Evolutionary conservation across 2,329 filamentous ascomycete genomes (phyloP).

Genomic region (Cladosporium sp.): DNA sequence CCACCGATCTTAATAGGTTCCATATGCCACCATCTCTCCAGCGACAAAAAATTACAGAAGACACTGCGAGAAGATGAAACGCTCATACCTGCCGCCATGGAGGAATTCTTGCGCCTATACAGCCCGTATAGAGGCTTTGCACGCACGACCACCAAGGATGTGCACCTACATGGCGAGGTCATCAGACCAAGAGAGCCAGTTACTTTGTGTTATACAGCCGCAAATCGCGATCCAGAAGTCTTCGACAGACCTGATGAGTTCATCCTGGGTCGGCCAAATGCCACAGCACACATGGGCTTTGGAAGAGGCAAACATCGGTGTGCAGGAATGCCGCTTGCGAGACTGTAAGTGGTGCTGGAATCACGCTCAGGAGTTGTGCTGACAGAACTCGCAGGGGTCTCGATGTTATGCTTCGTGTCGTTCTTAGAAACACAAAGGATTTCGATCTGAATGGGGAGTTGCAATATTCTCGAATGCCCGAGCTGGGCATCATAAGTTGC

Average conservation of each 20-base stretch:
- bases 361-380: not conserved
- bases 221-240: not conserved
- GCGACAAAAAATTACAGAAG: not conserved
- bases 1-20: not conserved
- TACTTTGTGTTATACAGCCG: not conserved
- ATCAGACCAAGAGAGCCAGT: not conserved
- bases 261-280: not conserved
- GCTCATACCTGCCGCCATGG: not conserved
- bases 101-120: not conserved
- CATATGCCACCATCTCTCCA: not conserved
- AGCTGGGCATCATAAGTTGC: not conserved
- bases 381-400: not conserved
- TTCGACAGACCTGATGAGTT: not conserved
- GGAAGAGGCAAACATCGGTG: constrained; percentile 3
- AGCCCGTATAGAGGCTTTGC: constrained; percentile 2
- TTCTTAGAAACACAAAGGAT: not conserved
- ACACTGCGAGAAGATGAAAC: not conserved
- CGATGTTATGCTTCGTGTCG: not conserved
- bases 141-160: not conserved
- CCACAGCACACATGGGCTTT: not conserved
- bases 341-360: not conserved
- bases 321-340: not conserved
- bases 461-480: not conserved
- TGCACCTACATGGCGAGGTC: not conserved
- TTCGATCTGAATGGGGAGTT: not conserved